Base-by-base conservation (phyloP, 116 monocot species). In the Thalassia testudinum region DNA sequence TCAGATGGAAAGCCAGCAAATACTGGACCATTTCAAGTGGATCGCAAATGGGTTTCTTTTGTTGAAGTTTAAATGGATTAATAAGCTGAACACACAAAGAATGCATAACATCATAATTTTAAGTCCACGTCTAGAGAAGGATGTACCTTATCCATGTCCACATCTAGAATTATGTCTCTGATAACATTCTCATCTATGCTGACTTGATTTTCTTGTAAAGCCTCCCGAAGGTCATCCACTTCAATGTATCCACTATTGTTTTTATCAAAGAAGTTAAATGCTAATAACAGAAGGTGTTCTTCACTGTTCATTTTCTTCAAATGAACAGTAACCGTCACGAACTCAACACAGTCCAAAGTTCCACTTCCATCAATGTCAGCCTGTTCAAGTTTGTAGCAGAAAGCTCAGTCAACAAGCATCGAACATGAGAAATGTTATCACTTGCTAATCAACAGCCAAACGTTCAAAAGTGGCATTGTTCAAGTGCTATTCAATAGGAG, bases 321-420 rank as follows among this genome's bases (percentile, higher is more conserved):
- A 66, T 86, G 86, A 50, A 86, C 44, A 16, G 86, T 70, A 28
- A 86, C 81, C 0, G 78, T 72, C 47, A 81, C 66, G 53, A 86
- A 86, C 65, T 86, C 86, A 40, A 63, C 69, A 51, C 75, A 78
- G 51, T 81, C 81, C 47, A 86, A 51, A 0, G 69, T 72, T 1
- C 86, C 86, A 52, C 75, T 74, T 26, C 81, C 81, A 47, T 81
- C 81, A 27, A 61, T 59, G 21, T 86, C 86, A 27, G 86, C 86
- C 86, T 86, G 65, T 12, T 19, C 7, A 15, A 54, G 15, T 54
- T 16, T 54, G 7, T 13, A 45, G 45, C 4, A 45, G 15, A 45
- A 45, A 7, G 45, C 18, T 45, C 18, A 20, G 45, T 45, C 45
- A 45, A 16, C 40, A 45, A 45, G 15, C 19, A 5, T 45, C 2